Conservation (phyloP, 805 yeast species). For the Metschnikowia noctiluminum region DNA sequence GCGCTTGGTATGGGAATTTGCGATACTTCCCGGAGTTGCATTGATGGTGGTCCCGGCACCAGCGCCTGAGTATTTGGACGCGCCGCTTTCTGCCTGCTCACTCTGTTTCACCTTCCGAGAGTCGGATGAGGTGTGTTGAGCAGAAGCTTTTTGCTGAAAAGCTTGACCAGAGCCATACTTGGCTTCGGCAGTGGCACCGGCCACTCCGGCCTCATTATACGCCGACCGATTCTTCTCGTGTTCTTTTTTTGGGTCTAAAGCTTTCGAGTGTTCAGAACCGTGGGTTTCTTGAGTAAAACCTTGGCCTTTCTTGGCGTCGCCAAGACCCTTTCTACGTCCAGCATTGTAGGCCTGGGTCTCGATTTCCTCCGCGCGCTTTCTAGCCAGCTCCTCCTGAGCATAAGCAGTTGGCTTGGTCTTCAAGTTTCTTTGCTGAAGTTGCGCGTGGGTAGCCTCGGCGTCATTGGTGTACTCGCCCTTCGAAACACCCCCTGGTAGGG, state of each 20-base stretch:
- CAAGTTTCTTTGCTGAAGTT: conserved; percentile 18
- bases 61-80: neutral
- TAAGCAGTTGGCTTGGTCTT: conserved; percentile 24
- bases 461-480: conserved; percentile 12
- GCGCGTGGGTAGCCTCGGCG: conserved; percentile 27
- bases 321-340: conserved; percentile 16
- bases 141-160: too few species aligned
- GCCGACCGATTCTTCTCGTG: conserved; percentile 32
- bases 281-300: neutral
- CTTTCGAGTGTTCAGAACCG: neutral
- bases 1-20: neutral
- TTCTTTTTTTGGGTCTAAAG: conserved; percentile 21
- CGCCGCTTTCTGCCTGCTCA: neutral
- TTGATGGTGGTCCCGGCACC: conserved; percentile 7
- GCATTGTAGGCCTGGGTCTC: conserved; percentile 18
- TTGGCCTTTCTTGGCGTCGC: conserved; percentile 4
- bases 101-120: neutral
- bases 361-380: conserved; percentile 12
- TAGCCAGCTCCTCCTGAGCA: conserved; percentile 13
- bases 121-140: too few species aligned
- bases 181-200: conserved; percentile 19
- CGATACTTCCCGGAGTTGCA: neutral
- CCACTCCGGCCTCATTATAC: conserved; percentile 28
- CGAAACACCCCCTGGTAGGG: conserved; percentile 14
- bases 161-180: neutral